Evolutionary conservation across 202 grass and related monocot genomes (phyloP).

Genomic region (Hordeum pubiflorum): DNA sequence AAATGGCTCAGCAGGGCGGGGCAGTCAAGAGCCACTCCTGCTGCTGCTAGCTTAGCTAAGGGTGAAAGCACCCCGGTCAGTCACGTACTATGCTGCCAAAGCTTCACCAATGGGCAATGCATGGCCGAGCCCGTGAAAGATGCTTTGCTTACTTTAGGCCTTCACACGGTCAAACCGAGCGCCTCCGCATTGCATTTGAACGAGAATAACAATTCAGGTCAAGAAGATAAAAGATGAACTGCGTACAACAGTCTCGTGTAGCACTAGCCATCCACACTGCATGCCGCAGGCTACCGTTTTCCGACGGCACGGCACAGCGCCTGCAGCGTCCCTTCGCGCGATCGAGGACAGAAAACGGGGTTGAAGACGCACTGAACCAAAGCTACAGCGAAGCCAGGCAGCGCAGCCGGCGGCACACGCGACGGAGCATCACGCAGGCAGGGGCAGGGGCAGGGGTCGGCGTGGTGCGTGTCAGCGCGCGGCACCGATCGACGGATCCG

Average conservation of each 20-base stretch:
- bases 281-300: neutral
- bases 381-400: neutral
- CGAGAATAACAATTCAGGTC: no score
- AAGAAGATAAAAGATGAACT: no score
- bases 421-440: neutral
- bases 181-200: neutral
- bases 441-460: neutral
- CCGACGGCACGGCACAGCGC: neutral
- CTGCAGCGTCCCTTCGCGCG: neutral
- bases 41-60: neutral
- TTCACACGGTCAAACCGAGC: neutral
- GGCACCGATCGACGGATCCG: neutral
- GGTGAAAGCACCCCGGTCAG: neutral
- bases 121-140: neutral
- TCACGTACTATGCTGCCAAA: constrained; percentile 14
- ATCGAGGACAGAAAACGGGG: neutral
- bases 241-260: no score
- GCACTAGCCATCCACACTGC: no score
- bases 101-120: neutral
- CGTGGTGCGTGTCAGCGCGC: neutral
- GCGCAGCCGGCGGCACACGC: neutral
- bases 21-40: neutral
- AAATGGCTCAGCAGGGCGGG: neutral
- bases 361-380: neutral
- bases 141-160: neutral